Evolutionary conservation across 495 filamentous ascomycete genomes (phyloP).

Genomic region (Thozetella sp.): DNA sequence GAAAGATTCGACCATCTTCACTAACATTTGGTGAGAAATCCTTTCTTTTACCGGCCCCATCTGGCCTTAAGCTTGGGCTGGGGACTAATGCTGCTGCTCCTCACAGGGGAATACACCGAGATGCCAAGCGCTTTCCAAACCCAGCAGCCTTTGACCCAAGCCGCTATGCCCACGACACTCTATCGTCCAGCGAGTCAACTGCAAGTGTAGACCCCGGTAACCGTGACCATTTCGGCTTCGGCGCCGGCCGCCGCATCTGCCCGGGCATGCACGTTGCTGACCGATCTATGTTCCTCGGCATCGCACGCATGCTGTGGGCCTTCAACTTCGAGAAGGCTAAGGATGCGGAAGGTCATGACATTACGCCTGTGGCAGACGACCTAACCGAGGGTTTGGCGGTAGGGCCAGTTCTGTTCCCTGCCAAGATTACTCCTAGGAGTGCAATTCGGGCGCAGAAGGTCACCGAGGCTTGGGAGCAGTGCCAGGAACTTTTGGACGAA

Average conservation of each 20-base stretch:
- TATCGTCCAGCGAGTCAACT: slow-evolving; percentile 27
- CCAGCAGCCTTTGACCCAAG: slow-evolving; percentile 49
- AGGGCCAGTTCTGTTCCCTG: no score
- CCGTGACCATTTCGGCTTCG: slow-evolving; percentile 53
- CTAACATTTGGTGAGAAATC: slow-evolving; percentile 44
- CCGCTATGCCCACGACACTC: slow-evolving; percentile 34
- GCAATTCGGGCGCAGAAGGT: no score
- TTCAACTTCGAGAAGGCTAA: slow-evolving; percentile 40
- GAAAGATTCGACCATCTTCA: slow-evolving; percentile 38
- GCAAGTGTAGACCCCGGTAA: slow-evolving; percentile 24
- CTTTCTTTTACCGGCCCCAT: no score
- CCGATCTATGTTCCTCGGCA: slow-evolving; percentile 44
- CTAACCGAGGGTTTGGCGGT: no score
- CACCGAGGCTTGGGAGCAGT: no score
- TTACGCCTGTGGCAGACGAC: no score
- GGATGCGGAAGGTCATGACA: slow-evolving; percentile 21
- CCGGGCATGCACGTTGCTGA: slow-evolving; percentile 59
- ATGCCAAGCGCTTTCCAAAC: slow-evolving; percentile 31
- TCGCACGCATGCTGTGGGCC: slow-evolving; percentile 52
- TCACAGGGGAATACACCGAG: slow-evolving; percentile 38
- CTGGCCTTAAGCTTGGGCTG: no score
- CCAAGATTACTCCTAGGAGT: no score
- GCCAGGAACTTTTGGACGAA: no score
- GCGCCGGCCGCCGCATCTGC: slow-evolving; percentile 57
- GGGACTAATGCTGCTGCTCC: no score